phyloP scores from a whole-genome alignment of 2,329 filamentous ascomycete genomes.

The Epichloe coenophiala region DNA sequence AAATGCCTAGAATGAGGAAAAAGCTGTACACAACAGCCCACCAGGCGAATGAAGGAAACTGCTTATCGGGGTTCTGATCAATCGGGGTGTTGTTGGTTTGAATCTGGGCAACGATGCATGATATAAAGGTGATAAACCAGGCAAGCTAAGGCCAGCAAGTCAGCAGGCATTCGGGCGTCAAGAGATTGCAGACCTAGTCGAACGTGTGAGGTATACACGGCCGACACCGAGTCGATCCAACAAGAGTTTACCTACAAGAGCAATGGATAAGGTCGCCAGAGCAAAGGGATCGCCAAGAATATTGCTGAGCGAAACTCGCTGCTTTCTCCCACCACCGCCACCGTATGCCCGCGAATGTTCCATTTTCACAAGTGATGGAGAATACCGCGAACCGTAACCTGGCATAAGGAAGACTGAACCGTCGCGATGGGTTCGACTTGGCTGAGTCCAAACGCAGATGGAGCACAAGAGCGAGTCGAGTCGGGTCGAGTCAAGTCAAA shows the following conservation, averaged over 20 bases:
- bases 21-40: constrained; percentile 82
- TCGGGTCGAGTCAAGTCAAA: too few species aligned
- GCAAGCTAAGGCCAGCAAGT: constrained; percentile 52
- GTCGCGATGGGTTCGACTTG: background rate
- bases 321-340: constrained; percentile 43
- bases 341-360: constrained; percentile 51
- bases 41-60: constrained; percentile 81
- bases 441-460: background rate
- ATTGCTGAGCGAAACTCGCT: constrained; percentile 55
- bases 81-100: constrained; percentile 22
- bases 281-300: constrained; percentile 95
- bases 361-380: constrained; percentile 70
- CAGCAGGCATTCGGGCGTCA: background rate
- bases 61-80: constrained; percentile 12
- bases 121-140: constrained; percentile 86
- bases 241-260: constrained; percentile 51
- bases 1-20: constrained; percentile 66
- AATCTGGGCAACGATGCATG: constrained; percentile 60
- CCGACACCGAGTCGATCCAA: background rate
- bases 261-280: constrained; percentile 84
- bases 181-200: background rate
- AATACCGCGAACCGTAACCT: constrained; percentile 58
- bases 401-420: constrained; percentile 43
- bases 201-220: background rate
- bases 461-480: background rate